These are phyloP conservation scores for Pseudoturritis turrita DNA, from an alignment of 345 rosid genomes.

Conservation along the genomic window DNA sequence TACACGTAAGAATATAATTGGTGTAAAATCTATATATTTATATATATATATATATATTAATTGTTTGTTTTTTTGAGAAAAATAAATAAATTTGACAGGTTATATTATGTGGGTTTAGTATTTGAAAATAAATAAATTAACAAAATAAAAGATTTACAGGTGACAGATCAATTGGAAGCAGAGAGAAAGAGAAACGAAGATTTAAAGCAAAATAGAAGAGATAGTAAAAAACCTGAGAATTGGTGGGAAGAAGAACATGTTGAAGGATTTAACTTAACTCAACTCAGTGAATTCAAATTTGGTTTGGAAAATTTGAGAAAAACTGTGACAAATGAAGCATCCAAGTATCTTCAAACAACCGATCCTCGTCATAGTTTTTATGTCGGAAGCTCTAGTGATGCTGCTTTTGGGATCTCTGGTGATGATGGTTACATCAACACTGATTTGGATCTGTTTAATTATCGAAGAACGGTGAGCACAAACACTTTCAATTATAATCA, in stretches of 20 bases:
- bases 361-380: not conserved
- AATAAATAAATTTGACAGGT: not conserved
- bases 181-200: constrained; percentile 43
- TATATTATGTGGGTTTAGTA: not conserved
- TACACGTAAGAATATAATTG: not conserved
- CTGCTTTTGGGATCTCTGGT: not conserved
- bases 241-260: constrained; percentile 55
- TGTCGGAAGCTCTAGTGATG: not conserved
- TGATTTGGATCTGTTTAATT: constrained; percentile 3
- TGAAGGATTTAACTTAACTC: constrained; percentile 21
- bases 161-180: constrained; percentile 31
- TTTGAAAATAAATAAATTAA: not conserved
- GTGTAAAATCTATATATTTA: not conserved
- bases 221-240: not conserved
- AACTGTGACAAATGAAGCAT: constrained; percentile 29
- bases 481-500: not conserved
- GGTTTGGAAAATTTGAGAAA: constrained; percentile 39
- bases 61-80: no score
- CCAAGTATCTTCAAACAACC: not conserved
- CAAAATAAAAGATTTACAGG: not conserved
- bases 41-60: no score
- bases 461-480: not conserved
- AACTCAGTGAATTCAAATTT: constrained; percentile 36
- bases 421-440: not conserved
- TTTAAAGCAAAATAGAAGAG: constrained; percentile 30